Evolutionary conservation across 2,329 filamentous ascomycete genomes (phyloP).

Genomic region (Drechslerella coelobrocha): DNA sequence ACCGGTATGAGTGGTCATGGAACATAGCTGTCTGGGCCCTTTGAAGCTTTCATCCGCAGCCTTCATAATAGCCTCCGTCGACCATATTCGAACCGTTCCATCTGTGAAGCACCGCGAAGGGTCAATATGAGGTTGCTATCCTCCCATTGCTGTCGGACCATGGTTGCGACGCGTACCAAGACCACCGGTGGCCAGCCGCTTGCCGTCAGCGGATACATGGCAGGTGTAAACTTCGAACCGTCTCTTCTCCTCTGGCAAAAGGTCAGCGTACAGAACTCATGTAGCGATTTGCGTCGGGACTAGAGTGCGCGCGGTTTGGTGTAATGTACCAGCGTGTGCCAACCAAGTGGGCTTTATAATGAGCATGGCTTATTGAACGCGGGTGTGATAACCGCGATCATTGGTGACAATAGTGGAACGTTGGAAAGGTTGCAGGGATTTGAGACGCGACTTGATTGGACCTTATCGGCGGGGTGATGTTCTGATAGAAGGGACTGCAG

Average conservation of each 20-base stretch:
- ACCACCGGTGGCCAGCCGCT: conserved; percentile 87
- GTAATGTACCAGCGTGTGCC: conserved; percentile 84
- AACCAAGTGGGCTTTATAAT: conserved; percentile 95
- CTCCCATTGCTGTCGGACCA: conserved; percentile 3
- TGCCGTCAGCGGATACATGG: conserved; percentile 93
- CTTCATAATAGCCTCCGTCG: conserved; percentile 88
- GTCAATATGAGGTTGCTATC: conserved; percentile 41
- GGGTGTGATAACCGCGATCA: conserved; percentile 1
- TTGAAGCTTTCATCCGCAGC: conserved; percentile 75
- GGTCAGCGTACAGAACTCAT: conserved; percentile 46
- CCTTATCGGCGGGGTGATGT: not conserved
- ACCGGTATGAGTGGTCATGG: conserved; percentile 97
- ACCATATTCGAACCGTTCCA: conserved; percentile 97
- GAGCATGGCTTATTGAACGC: conserved; percentile 65
- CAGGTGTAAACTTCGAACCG: conserved; percentile 99
- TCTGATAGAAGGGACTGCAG: not conserved
- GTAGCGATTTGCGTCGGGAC: not conserved
- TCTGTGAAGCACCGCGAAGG: conserved; percentile 63
- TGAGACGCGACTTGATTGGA: conserved; percentile 2
- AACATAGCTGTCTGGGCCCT: conserved; percentile 88
- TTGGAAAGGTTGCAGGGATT: not conserved
- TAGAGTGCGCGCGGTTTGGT: conserved; percentile 51
- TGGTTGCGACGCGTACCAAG: conserved; percentile 69
- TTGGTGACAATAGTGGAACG: not conserved
- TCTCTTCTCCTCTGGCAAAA: conserved; percentile 80